A percentile compares a stretch with the other conserved stretches of the same genome.
Evolutionary conservation across 805 yeast species (phyloP).

Genomic region (Cyberlindnera maclurae): DNA sequence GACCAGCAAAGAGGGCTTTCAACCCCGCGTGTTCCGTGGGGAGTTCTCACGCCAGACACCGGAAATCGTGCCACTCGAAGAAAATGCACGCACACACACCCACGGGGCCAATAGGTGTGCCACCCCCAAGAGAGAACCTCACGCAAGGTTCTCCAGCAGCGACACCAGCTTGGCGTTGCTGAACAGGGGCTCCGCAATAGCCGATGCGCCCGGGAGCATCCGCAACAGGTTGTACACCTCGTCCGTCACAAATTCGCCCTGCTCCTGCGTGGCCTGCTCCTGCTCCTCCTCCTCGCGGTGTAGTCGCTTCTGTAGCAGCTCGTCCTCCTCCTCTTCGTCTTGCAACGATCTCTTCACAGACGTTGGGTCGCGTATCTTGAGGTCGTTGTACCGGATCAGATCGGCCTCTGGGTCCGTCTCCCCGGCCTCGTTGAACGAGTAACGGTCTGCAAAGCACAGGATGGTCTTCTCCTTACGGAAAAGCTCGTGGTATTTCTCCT

Average conservation of each 20-base stretch:
- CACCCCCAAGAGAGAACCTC: background rate
- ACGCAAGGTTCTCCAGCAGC: conserved; percentile 6
- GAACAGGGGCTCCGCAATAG: conserved; percentile 47
- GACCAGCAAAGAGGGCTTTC: too few species aligned
- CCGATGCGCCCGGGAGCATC: conserved; percentile 47
- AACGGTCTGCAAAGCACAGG: conserved; percentile 30
- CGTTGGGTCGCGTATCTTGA: conserved; percentile 9
- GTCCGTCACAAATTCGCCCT: conserved; percentile 26
- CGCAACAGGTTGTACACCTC: conserved; percentile 45
- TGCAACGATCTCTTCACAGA: conserved; percentile 4
- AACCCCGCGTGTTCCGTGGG: too few species aligned
- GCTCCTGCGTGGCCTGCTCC: conserved; percentile 3
- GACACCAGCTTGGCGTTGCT: conserved; percentile 40
- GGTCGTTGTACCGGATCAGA: conserved; percentile 23
- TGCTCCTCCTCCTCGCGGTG: conserved; percentile 2
- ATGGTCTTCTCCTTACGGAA: conserved; percentile 53
- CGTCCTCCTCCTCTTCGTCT: conserved; percentile 1
- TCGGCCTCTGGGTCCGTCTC: conserved; percentile 17
- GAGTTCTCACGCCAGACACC: too few species aligned
- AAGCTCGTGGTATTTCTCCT: conserved; percentile 53
- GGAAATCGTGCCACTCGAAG: too few species aligned
- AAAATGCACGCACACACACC: too few species aligned
- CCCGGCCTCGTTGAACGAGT: conserved; percentile 24
- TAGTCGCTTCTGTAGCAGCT: background rate
- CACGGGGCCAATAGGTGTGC: too few species aligned